Percentiles rank a stretch among this genome's conserved stretches.
These are phyloP conservation scores for Catunica adiposa DNA, from an alignment of 2,329 filamentous ascomycete species.

Conservation along the genomic window DNA sequence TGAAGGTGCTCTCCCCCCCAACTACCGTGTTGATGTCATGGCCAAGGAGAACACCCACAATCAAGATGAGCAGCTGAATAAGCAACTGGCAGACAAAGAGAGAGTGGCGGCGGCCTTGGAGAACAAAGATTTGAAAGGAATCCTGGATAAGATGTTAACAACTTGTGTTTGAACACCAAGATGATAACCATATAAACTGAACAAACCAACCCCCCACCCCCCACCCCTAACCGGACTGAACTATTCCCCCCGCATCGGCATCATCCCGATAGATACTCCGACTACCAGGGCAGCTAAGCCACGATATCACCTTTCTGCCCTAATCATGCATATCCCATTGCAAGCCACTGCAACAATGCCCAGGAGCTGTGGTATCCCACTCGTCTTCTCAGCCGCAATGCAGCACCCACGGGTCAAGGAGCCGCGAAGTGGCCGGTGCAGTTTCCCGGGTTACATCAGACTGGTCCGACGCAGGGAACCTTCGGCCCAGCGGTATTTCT, in stretches of 20 bases:
- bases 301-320: background rate
- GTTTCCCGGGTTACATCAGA: background rate
- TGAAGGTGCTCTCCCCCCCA: slow-evolving; percentile 77
- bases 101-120: slow-evolving; percentile 86
- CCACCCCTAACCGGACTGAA: background rate
- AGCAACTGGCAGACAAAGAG: slow-evolving; percentile 93
- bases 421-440: background rate
- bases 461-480: too few relatives aligned
- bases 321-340: background rate
- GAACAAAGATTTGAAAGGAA: slow-evolving; percentile 75
- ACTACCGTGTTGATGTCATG: slow-evolving; percentile 79
- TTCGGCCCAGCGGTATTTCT: too few relatives aligned
- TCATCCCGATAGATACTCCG: background rate
- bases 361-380: too few relatives aligned
- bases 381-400: background rate
- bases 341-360: background rate
- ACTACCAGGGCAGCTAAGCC: background rate
- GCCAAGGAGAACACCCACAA: slow-evolving; percentile 95
- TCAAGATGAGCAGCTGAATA: slow-evolving; percentile 89
- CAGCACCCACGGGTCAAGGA: background rate
- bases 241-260: background rate
- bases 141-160: slow-evolving; percentile 85
- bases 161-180: slow-evolving; percentile 38
- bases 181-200: background rate
- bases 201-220: background rate